These are phyloP conservation scores for Lophiostoma macrostomum DNA, from an alignment of 495 filamentous ascomycete species.

Conservation along the genomic window DNA sequence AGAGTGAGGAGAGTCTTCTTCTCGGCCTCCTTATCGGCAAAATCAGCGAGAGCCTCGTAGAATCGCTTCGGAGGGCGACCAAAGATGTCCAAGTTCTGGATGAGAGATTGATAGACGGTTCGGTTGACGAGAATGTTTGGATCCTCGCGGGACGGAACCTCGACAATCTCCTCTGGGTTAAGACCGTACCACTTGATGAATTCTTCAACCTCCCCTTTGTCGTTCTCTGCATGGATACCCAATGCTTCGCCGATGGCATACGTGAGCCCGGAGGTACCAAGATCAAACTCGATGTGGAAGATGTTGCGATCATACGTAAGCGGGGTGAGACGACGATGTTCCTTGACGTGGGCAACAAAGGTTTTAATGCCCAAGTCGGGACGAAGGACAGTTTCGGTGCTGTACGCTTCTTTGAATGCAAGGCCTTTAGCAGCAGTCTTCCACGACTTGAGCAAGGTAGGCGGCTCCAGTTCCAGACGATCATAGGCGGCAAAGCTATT, in stretches of 20 bases:
- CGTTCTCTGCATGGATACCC: constrained; percentile 92
- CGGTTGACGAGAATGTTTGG: constrained; percentile 73
- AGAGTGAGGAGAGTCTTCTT: constrained; percentile 74
- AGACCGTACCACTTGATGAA: constrained; percentile 91
- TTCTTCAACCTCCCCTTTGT: constrained; percentile 68
- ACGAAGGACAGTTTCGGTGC: constrained; percentile 66
- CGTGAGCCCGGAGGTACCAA: constrained; percentile 81
- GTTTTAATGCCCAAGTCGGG: constrained; percentile 86
- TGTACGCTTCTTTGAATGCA: constrained; percentile 92
- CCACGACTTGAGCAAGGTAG: constrained; percentile 68
- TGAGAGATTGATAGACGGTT: constrained; percentile 87
- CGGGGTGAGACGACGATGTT: constrained; percentile 90
- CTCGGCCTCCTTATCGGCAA: constrained; percentile 77
- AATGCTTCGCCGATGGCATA: constrained; percentile 99
- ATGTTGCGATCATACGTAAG: constrained; percentile 92
- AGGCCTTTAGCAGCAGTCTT: constrained; percentile 80
- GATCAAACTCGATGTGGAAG: constrained; percentile 99
- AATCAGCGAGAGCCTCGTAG: constrained; percentile 88
- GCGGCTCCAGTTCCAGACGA: constrained; percentile 68
- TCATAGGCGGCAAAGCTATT: constrained; percentile 84
- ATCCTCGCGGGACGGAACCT: constrained; percentile 86
- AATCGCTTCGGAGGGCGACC: constrained; percentile 95
- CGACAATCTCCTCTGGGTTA: constrained; percentile 75
- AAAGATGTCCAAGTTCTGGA: constrained; percentile 96
- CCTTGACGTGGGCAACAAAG: constrained; percentile 82